Base-by-base conservation (phyloP, 2,329 filamentous ascomycete genomes). In the Alternaria viburni region DNA sequence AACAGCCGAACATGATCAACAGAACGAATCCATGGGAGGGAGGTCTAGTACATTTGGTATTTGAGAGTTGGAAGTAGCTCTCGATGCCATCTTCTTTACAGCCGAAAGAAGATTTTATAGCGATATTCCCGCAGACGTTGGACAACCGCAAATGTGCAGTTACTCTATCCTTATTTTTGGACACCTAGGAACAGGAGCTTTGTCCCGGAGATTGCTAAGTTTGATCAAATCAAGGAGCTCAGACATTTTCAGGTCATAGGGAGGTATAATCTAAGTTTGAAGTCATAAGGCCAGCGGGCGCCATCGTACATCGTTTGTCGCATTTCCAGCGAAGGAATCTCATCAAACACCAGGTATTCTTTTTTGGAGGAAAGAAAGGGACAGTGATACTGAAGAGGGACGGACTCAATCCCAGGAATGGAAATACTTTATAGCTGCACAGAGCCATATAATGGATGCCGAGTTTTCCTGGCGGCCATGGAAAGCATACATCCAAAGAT, bases 111-210 rank as follows among this genome's bases (percentile, higher is more conserved):
- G 15, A 17, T 5, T 41, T 10, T 17, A 41, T 41, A 41, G 1
- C 3, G 9, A 41, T 2, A 41, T 17, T 1, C 0, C 36, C 2
- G 9, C 36, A 3, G n/a, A 2, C 36, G 5, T 41, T 41, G 1
- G 36, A 17, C 36, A 0, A 1, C 36, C 36, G n/a, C 36, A 41
- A 41, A 2, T 8, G 10, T 36, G 13, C 12, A 13, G 1, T 30
- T 6, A 2, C 28, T 4, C 5, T 32, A 4, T 32, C 30, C 1
- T 15, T 1, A 1, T 32, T 36, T 36, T 36, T 36, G 15, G 32
- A 36, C 7, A n/a, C 15, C 32, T 4, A 6, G 2, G 8, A 7
- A 41, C 9, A 17, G 32, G 8, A 6, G 0, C 17, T 6, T 3
- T 11, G 36, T 41, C n/a, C 4, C 3, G 36, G 5, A 10, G 2